These are phyloP conservation scores for Chaetomium sp. DNA, from an alignment of 2,329 filamentous ascomycete genomes.

Conservation along the genomic window DNA sequence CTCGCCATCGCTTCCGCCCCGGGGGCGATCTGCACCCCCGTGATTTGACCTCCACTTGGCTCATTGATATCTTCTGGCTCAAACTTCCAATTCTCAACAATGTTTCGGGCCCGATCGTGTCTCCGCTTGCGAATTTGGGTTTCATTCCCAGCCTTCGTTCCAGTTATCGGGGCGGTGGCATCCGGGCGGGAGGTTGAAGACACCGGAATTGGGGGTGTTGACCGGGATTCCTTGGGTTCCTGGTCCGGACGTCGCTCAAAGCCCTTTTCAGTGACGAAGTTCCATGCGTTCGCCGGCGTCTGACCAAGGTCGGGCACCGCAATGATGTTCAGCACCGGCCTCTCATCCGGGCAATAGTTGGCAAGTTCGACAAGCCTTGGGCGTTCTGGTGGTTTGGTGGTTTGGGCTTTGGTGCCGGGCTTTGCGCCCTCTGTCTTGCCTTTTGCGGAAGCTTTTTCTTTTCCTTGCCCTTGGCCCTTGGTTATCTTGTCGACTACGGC, in stretches of 20 bases:
- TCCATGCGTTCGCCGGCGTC: conserved; percentile 7
- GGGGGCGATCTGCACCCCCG: background rate
- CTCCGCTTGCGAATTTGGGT: too few species aligned
- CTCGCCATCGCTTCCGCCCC: background rate
- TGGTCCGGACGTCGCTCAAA: background rate
- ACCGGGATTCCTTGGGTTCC: background rate
- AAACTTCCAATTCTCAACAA: too few species aligned
- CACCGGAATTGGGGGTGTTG: background rate
- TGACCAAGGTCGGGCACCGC: conserved; percentile 16
- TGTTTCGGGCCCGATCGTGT: too few species aligned
- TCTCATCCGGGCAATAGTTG: background rate
- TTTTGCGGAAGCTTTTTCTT: background rate
- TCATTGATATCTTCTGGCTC: too few species aligned
- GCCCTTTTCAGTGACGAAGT: background rate
- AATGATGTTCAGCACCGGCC: conserved; percentile 9
- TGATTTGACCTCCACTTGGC: too few species aligned
- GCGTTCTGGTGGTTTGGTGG: background rate
- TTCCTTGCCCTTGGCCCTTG: background rate
- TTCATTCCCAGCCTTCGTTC: too few species aligned
- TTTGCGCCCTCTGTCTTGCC: background rate
- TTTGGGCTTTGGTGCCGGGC: background rate
- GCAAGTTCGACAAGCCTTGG: background rate
- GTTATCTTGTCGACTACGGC: background rate
- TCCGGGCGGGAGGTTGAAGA: background rate
- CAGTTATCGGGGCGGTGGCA: too few species aligned